Percentiles rank a stretch among this genome's conserved stretches.
Evolutionary conservation across 2,329 filamentous ascomycete species (phyloP).

Genomic region (Xylaria hypoxylon): DNA sequence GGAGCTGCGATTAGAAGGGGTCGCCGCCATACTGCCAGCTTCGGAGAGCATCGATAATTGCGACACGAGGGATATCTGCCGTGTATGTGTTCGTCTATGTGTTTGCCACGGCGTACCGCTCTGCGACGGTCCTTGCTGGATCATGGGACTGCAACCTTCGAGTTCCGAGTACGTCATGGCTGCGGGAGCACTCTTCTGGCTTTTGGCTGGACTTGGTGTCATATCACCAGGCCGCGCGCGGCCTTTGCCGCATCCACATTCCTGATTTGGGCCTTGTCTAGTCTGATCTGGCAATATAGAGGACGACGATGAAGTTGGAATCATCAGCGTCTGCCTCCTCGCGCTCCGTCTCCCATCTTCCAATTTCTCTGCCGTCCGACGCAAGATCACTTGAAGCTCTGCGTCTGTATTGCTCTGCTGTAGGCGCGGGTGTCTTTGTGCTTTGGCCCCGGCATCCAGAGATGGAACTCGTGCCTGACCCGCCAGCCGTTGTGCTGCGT

Average conservation of each 20-base stretch:
- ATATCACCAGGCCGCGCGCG: background rate
- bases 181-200: slow-evolving; percentile 49
- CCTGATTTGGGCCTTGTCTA: background rate
- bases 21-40: slow-evolving; percentile 57
- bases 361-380: slow-evolving; percentile 64
- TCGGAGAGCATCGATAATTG: slow-evolving; percentile 52
- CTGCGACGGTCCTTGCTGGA: slow-evolving; percentile 14
- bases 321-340: slow-evolving; percentile 48
- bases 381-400: slow-evolving; percentile 63
- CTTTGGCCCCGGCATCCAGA: slow-evolving; percentile 20
- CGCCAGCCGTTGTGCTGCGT: slow-evolving; percentile 47
- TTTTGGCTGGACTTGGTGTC: slow-evolving; percentile 46
- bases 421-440: slow-evolving; percentile 14
- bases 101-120: slow-evolving; percentile 32
- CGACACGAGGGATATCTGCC: slow-evolving; percentile 46
- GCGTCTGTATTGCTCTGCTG: slow-evolving; percentile 55
- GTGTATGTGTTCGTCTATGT: slow-evolving; percentile 38
- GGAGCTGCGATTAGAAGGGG: slow-evolving; percentile 50
- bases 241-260: slow-evolving; percentile 4
- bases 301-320: slow-evolving; percentile 22
- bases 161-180: slow-evolving; percentile 42
- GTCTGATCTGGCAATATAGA: slow-evolving; percentile 10
- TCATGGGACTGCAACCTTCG: slow-evolving; percentile 39
- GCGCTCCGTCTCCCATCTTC: slow-evolving; percentile 53
- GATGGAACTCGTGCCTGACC: slow-evolving; percentile 44